Evolutionary conservation across 805 yeast species (phyloP).

Genomic region (Ogataea nitratoaversa): DNA sequence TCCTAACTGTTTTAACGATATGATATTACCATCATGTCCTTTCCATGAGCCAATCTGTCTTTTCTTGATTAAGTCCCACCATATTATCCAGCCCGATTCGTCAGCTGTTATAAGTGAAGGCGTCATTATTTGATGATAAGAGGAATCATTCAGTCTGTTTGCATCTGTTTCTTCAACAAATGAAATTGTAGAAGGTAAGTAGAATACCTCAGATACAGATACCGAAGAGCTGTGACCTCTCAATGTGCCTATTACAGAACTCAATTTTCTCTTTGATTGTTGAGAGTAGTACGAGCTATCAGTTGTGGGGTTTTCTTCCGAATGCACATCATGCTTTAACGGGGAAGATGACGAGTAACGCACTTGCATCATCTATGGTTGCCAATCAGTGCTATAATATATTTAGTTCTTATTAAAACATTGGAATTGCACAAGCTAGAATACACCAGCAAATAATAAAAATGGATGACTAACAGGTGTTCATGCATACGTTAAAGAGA

Average conservation of each 20-base stretch:
- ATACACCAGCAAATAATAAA: too few species aligned
- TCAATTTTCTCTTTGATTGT: slow-evolving; percentile 2
- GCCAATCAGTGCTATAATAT: too few species aligned
- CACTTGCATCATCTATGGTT: slow-evolving; percentile 3
- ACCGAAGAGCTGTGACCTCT: slow-evolving; percentile 12
- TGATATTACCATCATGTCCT: slow-evolving; percentile 50
- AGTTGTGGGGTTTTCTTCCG: too few species aligned
- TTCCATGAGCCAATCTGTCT: slow-evolving; percentile 56
- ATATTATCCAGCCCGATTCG: slow-evolving; percentile 53
- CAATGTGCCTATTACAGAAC: slow-evolving; percentile 12
- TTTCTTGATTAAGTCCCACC: slow-evolving; percentile 60
- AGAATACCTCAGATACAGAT: slow-evolving; percentile 10
- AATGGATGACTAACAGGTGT: too few species aligned
- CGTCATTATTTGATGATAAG: slow-evolving; percentile 24
- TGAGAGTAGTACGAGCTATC: too few species aligned
- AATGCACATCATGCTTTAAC: too few species aligned
- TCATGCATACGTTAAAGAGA: too few species aligned
- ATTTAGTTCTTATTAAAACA: too few species aligned
- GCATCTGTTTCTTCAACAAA: background rate
- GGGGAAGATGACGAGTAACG: background rate
- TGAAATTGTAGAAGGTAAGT: slow-evolving; percentile 16
- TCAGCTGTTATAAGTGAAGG: slow-evolving; percentile 52
- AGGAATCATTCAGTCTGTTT: too few species aligned
- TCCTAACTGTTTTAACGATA: slow-evolving; percentile 47
- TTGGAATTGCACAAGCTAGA: too few species aligned